phyloP scores from a whole-genome alignment of 2,329 filamentous ascomycete species.

The Cercospora sp. region DNA sequence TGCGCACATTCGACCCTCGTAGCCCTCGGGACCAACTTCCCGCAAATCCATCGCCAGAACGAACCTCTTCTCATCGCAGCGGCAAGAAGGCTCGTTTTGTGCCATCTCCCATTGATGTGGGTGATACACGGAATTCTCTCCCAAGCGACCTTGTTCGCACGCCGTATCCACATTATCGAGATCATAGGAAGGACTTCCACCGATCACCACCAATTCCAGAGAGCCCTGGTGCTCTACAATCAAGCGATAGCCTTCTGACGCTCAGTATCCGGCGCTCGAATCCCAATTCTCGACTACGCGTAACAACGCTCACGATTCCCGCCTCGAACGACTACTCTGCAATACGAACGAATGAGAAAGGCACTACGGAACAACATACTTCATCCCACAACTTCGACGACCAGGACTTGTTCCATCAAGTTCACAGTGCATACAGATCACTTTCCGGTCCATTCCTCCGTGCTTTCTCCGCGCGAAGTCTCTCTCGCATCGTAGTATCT shows the following conservation, averaged over 20 bases:
- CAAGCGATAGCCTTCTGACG: slow-evolving; percentile 35
- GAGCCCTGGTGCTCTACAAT: slow-evolving; percentile 1
- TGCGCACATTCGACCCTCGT: slow-evolving; percentile 29
- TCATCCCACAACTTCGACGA: slow-evolving; percentile 37
- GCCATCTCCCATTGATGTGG: slow-evolving; percentile 39
- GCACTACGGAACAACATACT: slow-evolving; percentile 11
- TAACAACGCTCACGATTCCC: slow-evolving; percentile 36
- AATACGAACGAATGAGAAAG: slow-evolving; percentile 25
- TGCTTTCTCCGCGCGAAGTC: slow-evolving; percentile 37
- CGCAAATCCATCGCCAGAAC: slow-evolving; percentile 10
- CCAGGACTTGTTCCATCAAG: slow-evolving; percentile 35
- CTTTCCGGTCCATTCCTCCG: slow-evolving; percentile 32
- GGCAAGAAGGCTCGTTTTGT: slow-evolving; percentile 37
- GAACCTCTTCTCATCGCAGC: slow-evolving; percentile 17
- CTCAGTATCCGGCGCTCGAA: slow-evolving; percentile 36
- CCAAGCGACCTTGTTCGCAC: slow-evolving; percentile 37
- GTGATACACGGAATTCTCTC: slow-evolving; percentile 25
- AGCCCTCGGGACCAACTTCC: slow-evolving; percentile 28
- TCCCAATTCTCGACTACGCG: slow-evolving; percentile 25
- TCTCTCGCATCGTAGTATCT: slow-evolving; percentile 35
- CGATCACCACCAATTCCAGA: slow-evolving; percentile 19
- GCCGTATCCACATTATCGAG: slow-evolving; percentile 34
- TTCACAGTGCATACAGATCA: slow-evolving; percentile 31
- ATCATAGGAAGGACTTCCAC: slow-evolving; percentile 32
- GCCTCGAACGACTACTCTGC: slow-evolving; percentile 33